Evolutionary conservation across 1,139 yeast genomes (phyloP).

Genomic region (Groenewaldozyma sp.): DNA sequence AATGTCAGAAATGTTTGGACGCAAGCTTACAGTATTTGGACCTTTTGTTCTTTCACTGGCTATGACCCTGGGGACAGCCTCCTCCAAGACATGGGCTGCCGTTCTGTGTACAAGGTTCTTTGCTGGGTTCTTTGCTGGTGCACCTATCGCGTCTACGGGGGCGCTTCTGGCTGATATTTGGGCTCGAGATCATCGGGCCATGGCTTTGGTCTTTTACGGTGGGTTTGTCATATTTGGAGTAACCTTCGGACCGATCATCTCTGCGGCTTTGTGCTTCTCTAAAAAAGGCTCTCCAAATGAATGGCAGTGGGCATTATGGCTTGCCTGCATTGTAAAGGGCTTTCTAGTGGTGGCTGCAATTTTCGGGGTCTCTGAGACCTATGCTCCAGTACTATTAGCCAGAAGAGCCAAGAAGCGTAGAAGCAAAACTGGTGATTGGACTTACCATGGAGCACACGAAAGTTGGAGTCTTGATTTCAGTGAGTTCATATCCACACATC

Average conservation of each 20-base stretch:
- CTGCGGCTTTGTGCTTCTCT: slow-evolving; percentile 49
- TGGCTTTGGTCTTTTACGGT: slow-evolving; percentile 62
- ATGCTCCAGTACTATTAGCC: slow-evolving; percentile 55
- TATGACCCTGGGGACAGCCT: slow-evolving; percentile 23
- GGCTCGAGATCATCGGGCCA: slow-evolving; percentile 53
- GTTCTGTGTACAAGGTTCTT: slow-evolving; percentile 59
- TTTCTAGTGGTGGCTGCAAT: slow-evolving; percentile 41
- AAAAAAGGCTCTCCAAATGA: slow-evolving; percentile 29
- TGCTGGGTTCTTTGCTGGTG: slow-evolving; percentile 65
- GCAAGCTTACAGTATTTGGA: slow-evolving; percentile 56
- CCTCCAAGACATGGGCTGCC: slow-evolving; percentile 43
- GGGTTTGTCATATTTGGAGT: slow-evolving; percentile 69
- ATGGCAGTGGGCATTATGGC: slow-evolving; percentile 55
- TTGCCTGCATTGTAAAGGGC: slow-evolving; percentile 57
- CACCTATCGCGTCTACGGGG: slow-evolving; percentile 68
- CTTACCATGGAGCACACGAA: slow-evolving; percentile 36
- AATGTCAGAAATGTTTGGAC: slow-evolving; percentile 66
- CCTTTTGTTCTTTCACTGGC: slow-evolving; percentile 49
- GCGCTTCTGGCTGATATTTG: slow-evolving; percentile 71
- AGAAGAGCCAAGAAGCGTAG: slow-evolving; percentile 49
- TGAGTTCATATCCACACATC: slow-evolving; percentile 34
- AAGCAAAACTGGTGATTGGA: slow-evolving; percentile 48
- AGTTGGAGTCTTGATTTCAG: slow-evolving; percentile 33
- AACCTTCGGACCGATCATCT: slow-evolving; percentile 57
- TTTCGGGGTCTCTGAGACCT: slow-evolving; percentile 58